Percentiles rank a stretch among this genome's conserved stretches.
These are phyloP conservation scores for Thermomucor indicae-seudaticae DNA, from an alignment of 371 early-diverging fungal species.

Conservation along the genomic window DNA sequence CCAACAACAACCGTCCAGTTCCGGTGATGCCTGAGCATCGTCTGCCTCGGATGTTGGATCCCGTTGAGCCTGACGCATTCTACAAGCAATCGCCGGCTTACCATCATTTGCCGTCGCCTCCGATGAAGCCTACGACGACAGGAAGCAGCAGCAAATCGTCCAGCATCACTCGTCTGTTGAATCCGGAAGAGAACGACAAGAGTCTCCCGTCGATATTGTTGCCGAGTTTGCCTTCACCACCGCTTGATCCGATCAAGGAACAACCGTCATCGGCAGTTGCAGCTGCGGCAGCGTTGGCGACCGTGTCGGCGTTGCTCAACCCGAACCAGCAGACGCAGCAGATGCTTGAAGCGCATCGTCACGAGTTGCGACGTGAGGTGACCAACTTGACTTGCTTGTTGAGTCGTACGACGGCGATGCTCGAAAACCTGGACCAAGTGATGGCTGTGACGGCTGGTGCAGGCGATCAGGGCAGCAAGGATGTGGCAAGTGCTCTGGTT, in stretches of 20 bases:
- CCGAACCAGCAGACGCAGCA: constrained; percentile 34
- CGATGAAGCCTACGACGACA: constrained; percentile 38
- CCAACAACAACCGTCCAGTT: constrained; percentile 8
- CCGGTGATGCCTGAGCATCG: not conserved
- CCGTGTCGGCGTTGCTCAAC: constrained; percentile 27
- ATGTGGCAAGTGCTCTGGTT: constrained; percentile 34
- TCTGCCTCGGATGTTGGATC: constrained; percentile 11
- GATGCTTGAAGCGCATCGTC: constrained; percentile 55
- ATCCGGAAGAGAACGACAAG: constrained; percentile 14
- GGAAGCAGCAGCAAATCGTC: constrained; percentile 6
- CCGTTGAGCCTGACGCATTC: constrained; percentile 39
- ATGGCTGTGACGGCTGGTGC: constrained; percentile 23
- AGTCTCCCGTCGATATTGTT: constrained; percentile 15
- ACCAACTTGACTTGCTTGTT: constrained; percentile 52
- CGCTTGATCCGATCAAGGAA: constrained; percentile 7
- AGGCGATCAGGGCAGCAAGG: constrained; percentile 6
- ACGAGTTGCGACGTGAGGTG: constrained; percentile 61
- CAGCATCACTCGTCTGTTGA: constrained; percentile 32
- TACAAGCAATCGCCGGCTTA: constrained; percentile 14
- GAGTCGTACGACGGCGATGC: constrained; percentile 56
- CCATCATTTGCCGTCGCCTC: constrained; percentile 38
- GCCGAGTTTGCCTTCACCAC: constrained; percentile 36
- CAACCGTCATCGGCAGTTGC: constrained; percentile 8
- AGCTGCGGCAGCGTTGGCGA: constrained; percentile 21
- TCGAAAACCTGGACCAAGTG: constrained; percentile 58